Conservation (phyloP, 148 eudicot species). For the Simmondsia chinensis region DNA sequence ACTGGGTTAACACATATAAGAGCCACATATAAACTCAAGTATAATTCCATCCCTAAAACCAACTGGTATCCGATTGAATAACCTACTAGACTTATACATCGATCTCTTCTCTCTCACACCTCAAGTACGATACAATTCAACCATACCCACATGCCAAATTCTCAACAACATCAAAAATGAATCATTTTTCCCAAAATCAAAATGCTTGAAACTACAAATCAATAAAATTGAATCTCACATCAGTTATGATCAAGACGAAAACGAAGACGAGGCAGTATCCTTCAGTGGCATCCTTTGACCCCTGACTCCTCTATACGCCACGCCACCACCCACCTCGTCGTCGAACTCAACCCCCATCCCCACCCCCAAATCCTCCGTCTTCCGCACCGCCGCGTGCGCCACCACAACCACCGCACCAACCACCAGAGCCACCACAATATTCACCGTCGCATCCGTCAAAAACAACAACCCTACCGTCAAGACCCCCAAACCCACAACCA, state of each 20-base stretch:
- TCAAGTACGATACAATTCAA: too few relatives aligned
- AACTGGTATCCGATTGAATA: too few relatives aligned
- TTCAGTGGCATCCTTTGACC: slow-evolving; percentile 23
- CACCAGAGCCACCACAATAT: slow-evolving; percentile 25
- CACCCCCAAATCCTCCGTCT: slow-evolving; percentile 22
- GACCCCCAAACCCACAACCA: slow-evolving; percentile 17
- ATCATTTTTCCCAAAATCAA: too few relatives aligned
- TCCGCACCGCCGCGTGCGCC: slow-evolving; percentile 28
- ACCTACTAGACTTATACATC: too few relatives aligned
- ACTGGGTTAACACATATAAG: too few relatives aligned
- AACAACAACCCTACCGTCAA: slow-evolving; percentile 32
- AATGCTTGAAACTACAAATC: too few relatives aligned
- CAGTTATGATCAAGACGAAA: slow-evolving; percentile 5
- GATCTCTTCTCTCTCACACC: too few relatives aligned
- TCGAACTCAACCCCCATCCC: slow-evolving; percentile 7
- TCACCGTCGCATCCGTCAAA: slow-evolving; percentile 28
- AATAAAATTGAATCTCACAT: too few relatives aligned
- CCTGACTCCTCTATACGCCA: slow-evolving; percentile 1
- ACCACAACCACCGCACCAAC: slow-evolving; percentile 18
- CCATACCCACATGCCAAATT: too few relatives aligned
- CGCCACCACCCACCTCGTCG: slow-evolving; percentile 11
- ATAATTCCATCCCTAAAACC: too few relatives aligned
- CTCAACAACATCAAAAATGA: too few relatives aligned
- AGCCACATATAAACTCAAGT: too few relatives aligned
- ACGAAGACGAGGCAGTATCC: slow-evolving; percentile 42